phyloP scores from a whole-genome alignment of 805 yeast genomes.

The Monosporozyma aquatica region DNA sequence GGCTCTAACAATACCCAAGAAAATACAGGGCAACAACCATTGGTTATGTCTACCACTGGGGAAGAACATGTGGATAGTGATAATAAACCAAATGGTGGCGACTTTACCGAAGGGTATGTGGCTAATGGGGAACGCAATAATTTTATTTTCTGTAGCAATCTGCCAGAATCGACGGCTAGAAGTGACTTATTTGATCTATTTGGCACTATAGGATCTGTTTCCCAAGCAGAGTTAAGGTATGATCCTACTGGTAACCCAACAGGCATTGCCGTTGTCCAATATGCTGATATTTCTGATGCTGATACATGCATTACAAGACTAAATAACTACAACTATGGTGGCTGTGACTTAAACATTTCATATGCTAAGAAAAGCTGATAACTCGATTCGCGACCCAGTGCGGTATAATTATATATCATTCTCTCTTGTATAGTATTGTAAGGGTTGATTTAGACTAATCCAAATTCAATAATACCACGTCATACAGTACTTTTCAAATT shows the following conservation, averaged over 20 bases:
- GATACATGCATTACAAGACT: conserved; percentile 66
- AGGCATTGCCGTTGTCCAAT: conserved; percentile 81
- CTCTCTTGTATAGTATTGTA: conserved; percentile 1
- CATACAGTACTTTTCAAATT: no score
- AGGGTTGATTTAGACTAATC: no score
- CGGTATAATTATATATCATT: no score
- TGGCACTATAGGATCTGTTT: conserved; percentile 71
- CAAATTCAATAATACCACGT: no score
- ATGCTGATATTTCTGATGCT: conserved; percentile 57
- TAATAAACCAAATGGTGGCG: conserved; percentile 21
- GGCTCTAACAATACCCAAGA: neutral
- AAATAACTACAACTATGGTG: conserved; percentile 77
- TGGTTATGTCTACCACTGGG: neutral
- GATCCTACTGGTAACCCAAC: conserved; percentile 55
- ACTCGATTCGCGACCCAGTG: no score
- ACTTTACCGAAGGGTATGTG: conserved; percentile 56
- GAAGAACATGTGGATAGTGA: neutral
- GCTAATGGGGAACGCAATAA: conserved; percentile 55
- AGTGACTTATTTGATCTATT: conserved; percentile 79
- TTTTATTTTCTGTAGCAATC: conserved; percentile 60
- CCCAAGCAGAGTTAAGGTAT: conserved; percentile 65
- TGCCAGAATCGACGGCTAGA: conserved; percentile 84
- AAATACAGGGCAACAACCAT: neutral
- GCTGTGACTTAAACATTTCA: conserved; percentile 57
- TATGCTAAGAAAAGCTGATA: conserved; percentile 41